Conservation (phyloP, 805 yeast genomes). For the Kluyveromyces dobzhanskii region DNA sequence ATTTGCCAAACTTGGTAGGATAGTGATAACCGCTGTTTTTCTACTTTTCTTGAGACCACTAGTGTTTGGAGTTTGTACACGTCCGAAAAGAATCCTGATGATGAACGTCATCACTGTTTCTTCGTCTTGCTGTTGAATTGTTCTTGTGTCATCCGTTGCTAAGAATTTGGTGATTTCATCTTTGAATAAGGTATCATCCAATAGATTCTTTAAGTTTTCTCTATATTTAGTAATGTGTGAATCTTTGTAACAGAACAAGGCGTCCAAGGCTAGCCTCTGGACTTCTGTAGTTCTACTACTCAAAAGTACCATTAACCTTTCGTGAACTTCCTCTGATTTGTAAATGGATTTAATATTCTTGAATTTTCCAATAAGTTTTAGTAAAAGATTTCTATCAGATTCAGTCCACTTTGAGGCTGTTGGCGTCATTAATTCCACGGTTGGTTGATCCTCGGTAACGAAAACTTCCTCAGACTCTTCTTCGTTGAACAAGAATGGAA, state of each 20-base stretch:
- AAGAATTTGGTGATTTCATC: conserved; percentile 73
- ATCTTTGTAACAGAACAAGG: conserved; percentile 56
- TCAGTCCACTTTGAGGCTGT: conserved; percentile 33
- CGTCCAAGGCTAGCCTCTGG: conserved; percentile 66
- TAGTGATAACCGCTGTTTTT: conserved; percentile 59
- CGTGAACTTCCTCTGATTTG: conserved; percentile 44
- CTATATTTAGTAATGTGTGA: conserved; percentile 54
- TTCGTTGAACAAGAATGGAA: conserved; percentile 45
- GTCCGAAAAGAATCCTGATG: conserved; percentile 73
- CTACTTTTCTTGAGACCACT: conserved; percentile 68
- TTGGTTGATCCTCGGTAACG: conserved; percentile 10
- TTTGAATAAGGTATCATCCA: conserved; percentile 76
- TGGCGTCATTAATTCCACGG: conserved; percentile 5
- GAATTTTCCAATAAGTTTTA: conserved; percentile 58
- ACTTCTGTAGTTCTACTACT: conserved; percentile 52
- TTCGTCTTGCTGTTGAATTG: conserved; percentile 55
- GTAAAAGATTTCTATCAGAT: conserved; percentile 47
- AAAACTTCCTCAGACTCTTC: conserved; percentile 16
- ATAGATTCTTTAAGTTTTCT: conserved; percentile 62
- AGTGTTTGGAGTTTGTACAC: conserved; percentile 61
- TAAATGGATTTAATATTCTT: conserved; percentile 50
- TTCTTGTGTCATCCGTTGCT: conserved; percentile 37
- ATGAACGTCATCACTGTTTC: conserved; percentile 59
- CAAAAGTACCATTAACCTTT: conserved; percentile 45
- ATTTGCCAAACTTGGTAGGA: conserved; percentile 49